Percentiles rank a stretch among this genome's conserved stretches.
Evolutionary conservation across 495 filamentous ascomycete species (phyloP).

Genomic region (Penicillium samsonianum): DNA sequence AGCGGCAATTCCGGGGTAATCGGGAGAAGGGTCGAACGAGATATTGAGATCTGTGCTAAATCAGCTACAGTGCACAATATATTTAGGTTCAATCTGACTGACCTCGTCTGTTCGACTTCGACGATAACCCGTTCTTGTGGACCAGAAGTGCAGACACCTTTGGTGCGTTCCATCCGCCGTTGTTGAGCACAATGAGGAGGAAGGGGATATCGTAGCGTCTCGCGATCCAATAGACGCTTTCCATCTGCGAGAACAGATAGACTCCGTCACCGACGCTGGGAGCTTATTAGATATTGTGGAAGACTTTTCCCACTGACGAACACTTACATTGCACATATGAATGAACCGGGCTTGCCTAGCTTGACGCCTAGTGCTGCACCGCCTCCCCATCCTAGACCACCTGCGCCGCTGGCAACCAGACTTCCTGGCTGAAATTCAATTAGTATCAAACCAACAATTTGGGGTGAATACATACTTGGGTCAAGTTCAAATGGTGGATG

Average conservation of each 20-base stretch:
- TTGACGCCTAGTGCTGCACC: constrained; percentile 83
- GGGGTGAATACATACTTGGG: constrained; percentile 7
- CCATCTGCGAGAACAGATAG: constrained; percentile 80
- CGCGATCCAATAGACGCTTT: constrained; percentile 86
- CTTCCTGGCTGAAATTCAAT: constrained; percentile 18
- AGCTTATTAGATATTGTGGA: not conserved
- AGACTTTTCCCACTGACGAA: not conserved
- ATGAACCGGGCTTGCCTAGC: constrained; percentile 52
- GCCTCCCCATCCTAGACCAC: constrained; percentile 89
- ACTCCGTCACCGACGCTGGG: constrained; percentile 75
- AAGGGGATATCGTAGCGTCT: constrained; percentile 83
- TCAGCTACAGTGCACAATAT: not conserved
- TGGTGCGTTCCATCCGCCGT: constrained; percentile 80
- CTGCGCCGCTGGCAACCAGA: constrained; percentile 62
- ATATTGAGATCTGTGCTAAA: constrained; percentile 64
- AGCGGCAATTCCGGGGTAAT: constrained; percentile 83
- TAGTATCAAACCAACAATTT: not conserved
- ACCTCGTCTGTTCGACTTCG: constrained; percentile 26
- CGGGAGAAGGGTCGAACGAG: constrained; percentile 73
- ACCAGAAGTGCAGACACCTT: constrained; percentile 68
- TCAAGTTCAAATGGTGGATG: constrained; percentile 58
- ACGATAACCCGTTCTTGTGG: constrained; percentile 61
- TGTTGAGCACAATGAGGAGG: constrained; percentile 87
- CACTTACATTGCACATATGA: constrained; percentile 28
- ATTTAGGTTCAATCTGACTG: not conserved